A percentile compares a stretch with the other conserved stretches of the same genome.
Evolutionary conservation across 768 basidiomycete genomes (phyloP).

Genomic region (Ramaria sp.): DNA sequence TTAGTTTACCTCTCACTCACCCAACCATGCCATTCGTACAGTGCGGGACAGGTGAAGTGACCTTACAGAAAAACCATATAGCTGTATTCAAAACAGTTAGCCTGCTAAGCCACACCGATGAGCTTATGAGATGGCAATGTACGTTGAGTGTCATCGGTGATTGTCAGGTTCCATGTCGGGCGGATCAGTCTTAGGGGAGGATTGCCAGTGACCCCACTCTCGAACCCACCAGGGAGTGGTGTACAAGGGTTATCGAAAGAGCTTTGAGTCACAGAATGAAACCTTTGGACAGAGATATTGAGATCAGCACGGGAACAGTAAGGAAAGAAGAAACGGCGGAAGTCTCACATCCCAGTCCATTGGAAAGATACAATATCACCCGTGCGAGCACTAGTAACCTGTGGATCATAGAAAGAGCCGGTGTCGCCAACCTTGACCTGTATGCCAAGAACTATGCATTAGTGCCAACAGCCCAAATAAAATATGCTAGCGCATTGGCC

Average conservation of each 20-base stretch:
- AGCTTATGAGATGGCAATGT: neutral
- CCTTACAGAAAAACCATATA: constrained; percentile 9
- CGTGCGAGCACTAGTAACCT: constrained; percentile 19
- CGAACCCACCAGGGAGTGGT: constrained; percentile 20
- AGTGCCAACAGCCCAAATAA: neutral
- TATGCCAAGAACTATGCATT: neutral
- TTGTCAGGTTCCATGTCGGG: constrained; percentile 24
- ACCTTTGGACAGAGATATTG: constrained; percentile 13
- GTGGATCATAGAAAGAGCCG: constrained; percentile 31
- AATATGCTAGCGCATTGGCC: neutral
- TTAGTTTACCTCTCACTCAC: neutral
- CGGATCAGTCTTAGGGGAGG: constrained; percentile 13
- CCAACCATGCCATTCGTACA: constrained; percentile 14
- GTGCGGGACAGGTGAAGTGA: constrained; percentile 2
- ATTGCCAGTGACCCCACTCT: constrained; percentile 22
- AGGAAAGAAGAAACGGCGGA: neutral
- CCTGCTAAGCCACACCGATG: too few relatives aligned
- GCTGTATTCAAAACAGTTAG: neutral
- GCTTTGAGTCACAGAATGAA: constrained; percentile 8
- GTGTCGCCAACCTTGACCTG: constrained; percentile 30
- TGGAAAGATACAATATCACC: constrained; percentile 30
- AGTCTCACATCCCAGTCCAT: constrained; percentile 27
- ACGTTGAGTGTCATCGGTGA: constrained; percentile 19
- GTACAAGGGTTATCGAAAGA: constrained; percentile 6
- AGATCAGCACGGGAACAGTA: neutral